Conservation (phyloP, 2,329 filamentous ascomycete species). For the Berkeleyomyces rouxiae region DNA sequence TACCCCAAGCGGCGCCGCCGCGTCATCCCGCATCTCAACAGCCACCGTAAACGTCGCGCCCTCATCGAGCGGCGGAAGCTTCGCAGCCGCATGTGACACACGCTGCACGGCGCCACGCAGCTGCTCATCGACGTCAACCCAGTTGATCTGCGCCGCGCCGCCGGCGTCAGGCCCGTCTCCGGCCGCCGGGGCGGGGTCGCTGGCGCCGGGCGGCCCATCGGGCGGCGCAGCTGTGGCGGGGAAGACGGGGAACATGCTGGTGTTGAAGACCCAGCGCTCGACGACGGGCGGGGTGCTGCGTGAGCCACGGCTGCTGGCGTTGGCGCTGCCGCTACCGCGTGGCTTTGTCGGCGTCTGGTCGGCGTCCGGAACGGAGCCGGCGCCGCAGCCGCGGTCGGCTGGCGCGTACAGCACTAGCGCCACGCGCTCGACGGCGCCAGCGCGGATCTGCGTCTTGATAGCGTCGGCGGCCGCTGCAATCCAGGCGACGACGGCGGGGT, state of each 20-base stretch:
- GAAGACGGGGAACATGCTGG: constrained; percentile 7
- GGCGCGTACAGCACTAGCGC: constrained; percentile 31
- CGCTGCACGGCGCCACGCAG: constrained; percentile 50
- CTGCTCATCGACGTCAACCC: constrained; percentile 52
- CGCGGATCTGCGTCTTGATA: constrained; percentile 51
- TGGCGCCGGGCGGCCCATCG: constrained; percentile 21
- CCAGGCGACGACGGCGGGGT: constrained; percentile 75
- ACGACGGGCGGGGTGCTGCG: constrained; percentile 16
- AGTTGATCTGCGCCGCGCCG: constrained; percentile 24
- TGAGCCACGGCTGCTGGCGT: constrained; percentile 19
- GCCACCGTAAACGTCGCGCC: constrained; percentile 62
- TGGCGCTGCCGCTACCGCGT: constrained; percentile 13
- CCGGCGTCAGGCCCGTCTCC: constrained; percentile 11
- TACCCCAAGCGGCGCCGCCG: constrained; percentile 40
- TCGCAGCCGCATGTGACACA: constrained; percentile 42
- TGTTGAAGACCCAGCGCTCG: constrained; percentile 12
- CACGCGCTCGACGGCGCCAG: constrained; percentile 30
- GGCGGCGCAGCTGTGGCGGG: constrained; percentile 15
- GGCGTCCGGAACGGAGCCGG: constrained; percentile 35
- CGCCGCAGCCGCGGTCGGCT: not conserved
- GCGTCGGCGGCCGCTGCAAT: constrained; percentile 65
- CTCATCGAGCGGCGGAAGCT: constrained; percentile 39
- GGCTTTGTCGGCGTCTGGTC: constrained; percentile 27
- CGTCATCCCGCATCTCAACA: constrained; percentile 50
- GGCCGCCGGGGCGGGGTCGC: constrained; percentile 16